Conservation (phyloP, 2,329 filamentous ascomycete genomes). For the Aureobasidium melanogenum region DNA sequence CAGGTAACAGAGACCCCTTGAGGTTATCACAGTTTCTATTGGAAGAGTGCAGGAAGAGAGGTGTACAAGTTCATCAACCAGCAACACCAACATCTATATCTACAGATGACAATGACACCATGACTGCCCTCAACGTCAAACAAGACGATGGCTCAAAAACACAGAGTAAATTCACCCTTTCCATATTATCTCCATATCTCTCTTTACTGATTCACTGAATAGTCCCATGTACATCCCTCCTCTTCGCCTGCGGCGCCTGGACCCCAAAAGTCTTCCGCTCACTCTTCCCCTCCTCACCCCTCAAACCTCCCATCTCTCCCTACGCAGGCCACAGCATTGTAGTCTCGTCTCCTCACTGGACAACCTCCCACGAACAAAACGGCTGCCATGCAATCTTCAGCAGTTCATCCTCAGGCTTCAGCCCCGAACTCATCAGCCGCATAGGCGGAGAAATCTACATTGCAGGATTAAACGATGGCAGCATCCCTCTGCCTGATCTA, state of each 20-base stretch:
- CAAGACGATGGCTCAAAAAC: neutral
- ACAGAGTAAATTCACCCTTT: neutral
- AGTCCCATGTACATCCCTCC: conserved; percentile 54
- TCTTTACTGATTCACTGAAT: neutral
- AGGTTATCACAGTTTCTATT: conserved; percentile 59
- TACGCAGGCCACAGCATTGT: conserved; percentile 67
- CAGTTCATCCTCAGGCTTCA: conserved; percentile 48
- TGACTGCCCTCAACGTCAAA: conserved; percentile 23
- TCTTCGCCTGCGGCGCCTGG: conserved; percentile 66
- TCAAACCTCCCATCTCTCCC: conserved; percentile 49
- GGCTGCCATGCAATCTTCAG: conserved; percentile 63
- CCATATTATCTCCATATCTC: too few species aligned
- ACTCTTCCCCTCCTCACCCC: conserved; percentile 51
- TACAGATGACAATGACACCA: conserved; percentile 40
- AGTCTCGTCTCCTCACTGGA: conserved; percentile 50
- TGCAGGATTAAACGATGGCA: conserved; percentile 58
- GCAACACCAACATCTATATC: conserved; percentile 46
- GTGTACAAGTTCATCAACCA: conserved; percentile 59
- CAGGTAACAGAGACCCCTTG: conserved; percentile 49
- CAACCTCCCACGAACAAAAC: conserved; percentile 33
- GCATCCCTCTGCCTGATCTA: conserved; percentile 37
- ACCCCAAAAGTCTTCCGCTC: conserved; percentile 54
- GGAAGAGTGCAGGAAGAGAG: conserved; percentile 45
- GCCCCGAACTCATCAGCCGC: conserved; percentile 63
- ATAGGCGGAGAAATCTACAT: conserved; percentile 62